These are phyloP conservation scores for Colletotrichum musae DNA, from an alignment of 2,329 filamentous ascomycete genomes.

Conservation along the genomic window DNA sequence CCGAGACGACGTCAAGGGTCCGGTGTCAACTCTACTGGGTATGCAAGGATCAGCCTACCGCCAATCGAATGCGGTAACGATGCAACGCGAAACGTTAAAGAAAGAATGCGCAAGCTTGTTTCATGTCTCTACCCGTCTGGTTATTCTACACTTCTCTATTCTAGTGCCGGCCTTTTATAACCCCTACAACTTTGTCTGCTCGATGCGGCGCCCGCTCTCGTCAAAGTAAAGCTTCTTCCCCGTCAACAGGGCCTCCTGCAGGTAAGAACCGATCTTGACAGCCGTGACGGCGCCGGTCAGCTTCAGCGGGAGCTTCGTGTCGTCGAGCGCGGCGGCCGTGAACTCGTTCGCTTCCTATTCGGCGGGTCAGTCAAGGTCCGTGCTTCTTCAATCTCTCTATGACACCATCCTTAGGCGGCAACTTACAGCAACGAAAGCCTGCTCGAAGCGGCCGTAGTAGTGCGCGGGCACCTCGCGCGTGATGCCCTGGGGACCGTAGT, in stretches of 20 bases:
- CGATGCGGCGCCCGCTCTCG: constrained; percentile 61
- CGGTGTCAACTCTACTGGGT: too few relatives aligned
- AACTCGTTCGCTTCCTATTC: constrained; percentile 73
- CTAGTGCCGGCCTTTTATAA: neutral
- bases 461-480: constrained; percentile 71
- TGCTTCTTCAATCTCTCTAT: fast-evolving
- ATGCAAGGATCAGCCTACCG: too few relatives aligned
- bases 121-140: too few relatives aligned
- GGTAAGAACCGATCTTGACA: constrained; percentile 71
- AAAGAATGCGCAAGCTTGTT: neutral
- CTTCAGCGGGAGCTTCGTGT: constrained; percentile 68
- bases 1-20: too few relatives aligned
- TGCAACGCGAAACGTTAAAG: too few relatives aligned
- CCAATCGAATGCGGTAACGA: too few relatives aligned
- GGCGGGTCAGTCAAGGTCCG: fast-evolving
- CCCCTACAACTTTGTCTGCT: constrained; percentile 52
- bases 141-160: neutral
- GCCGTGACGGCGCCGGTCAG: constrained; percentile 71
- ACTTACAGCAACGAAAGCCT: constrained; percentile 68
- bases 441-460: constrained; percentile 75
- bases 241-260: constrained; percentile 70
- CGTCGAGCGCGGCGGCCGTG: constrained; percentile 70
- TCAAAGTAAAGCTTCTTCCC: constrained; percentile 73
- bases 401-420: neutral
- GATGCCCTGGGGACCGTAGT: constrained; percentile 67